These are phyloP conservation scores for Lyophyllum decastes DNA, from an alignment of 768 basidiomycete genomes.

Conservation along the genomic window DNA sequence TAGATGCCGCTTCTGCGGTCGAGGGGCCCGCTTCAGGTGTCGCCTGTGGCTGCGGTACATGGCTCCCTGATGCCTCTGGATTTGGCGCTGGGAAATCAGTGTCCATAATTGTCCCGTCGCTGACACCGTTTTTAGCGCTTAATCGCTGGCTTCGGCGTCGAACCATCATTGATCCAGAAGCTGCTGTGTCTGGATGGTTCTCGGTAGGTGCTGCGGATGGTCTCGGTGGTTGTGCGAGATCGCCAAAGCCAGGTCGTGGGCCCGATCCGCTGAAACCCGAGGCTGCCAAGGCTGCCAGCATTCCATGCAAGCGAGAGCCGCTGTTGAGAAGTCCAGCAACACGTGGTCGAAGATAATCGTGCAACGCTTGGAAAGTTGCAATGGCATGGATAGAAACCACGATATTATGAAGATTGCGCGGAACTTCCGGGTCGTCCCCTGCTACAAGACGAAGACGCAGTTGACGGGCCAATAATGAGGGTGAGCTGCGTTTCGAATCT, in stretches of 20 bases:
- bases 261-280: constrained; percentile 65
- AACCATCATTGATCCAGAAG: constrained; percentile 42
- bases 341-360: constrained; percentile 93
- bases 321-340: constrained; percentile 71
- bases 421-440: constrained; percentile 86
- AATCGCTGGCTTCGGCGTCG: constrained; percentile 84
- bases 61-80: constrained; percentile 4
- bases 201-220: constrained; percentile 33
- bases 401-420: constrained; percentile 84
- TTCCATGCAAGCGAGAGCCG: constrained; percentile 74
- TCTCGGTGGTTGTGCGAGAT: constrained; percentile 30
- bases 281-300: constrained; percentile 88
- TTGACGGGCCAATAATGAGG: constrained; percentile 89
- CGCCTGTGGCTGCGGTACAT: constrained; percentile 8
- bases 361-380: constrained; percentile 95
- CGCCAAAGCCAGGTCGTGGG: constrained; percentile 37
- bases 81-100: constrained; percentile 18
- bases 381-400: constrained; percentile 98
- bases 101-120: constrained; percentile 10
- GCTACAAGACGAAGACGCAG: constrained; percentile 89
- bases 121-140: constrained; percentile 59
- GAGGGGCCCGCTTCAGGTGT: constrained; percentile 24
- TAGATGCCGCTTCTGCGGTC: constrained; percentile 42
- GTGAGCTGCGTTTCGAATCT: constrained; percentile 92
- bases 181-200: constrained; percentile 18